Evolutionary conservation across 768 basidiomycete species (phyloP).

Genomic region (Leucocoprinus birnbaumii): DNA sequence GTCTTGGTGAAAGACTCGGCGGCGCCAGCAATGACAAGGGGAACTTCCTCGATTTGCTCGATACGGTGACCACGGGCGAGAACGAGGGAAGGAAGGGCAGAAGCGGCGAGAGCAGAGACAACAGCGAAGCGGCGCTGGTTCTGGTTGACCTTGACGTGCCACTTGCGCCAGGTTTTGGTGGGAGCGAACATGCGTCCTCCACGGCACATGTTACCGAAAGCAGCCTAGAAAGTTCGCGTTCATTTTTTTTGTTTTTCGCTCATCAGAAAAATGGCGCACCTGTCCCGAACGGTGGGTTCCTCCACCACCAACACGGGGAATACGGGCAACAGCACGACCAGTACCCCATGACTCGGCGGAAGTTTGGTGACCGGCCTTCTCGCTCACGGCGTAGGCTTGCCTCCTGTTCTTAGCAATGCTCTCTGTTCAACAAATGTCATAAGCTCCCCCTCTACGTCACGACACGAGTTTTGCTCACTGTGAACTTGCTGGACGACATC

Average conservation of each 20-base stretch:
- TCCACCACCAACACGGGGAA: constrained; percentile 98
- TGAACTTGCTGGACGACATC: constrained; percentile 98
- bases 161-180: constrained; percentile 98
- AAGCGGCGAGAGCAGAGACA: constrained; percentile 96
- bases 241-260: not conserved
- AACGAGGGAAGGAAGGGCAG: constrained; percentile 96
- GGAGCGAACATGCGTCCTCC: constrained; percentile 99
- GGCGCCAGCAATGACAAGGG: constrained; percentile 79
- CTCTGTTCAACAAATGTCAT: constrained; percentile 49
- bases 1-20: constrained; percentile 93
- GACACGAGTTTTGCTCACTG: constrained; percentile 63
- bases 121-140: constrained; percentile 98
- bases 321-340: constrained; percentile 99
- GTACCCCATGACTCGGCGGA: constrained; percentile 99
- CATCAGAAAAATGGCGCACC: constrained; percentile 38
- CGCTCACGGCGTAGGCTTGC: constrained; percentile 94
- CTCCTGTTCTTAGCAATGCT: constrained; percentile 97
- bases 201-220: constrained; percentile 99
- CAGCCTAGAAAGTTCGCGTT: constrained; percentile 55
- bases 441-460: constrained; percentile 5
- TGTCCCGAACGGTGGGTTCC: constrained; percentile 99
- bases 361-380: constrained; percentile 99
- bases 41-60: constrained; percentile 95
- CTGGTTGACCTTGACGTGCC: constrained; percentile 99
- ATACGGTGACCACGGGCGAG: constrained; percentile 99